Evolutionary conservation across 2,329 filamentous ascomycete species (phyloP), one percentile per base, ranked within the genome.

Genomic region (Aspergillus sp.): DNA sequence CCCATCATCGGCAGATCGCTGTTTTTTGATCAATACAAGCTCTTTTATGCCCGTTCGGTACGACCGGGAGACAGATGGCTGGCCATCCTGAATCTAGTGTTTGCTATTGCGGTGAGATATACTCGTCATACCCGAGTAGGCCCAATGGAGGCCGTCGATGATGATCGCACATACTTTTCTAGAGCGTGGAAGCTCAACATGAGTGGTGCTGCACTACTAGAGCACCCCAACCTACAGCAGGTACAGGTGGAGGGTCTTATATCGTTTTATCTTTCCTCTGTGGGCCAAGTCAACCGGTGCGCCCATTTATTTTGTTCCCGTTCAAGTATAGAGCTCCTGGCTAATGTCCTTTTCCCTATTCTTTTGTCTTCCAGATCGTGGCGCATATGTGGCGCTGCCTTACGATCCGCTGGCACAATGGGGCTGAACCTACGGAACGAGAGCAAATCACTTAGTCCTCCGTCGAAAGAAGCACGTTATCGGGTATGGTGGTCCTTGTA

Each of bases 401-500:
- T 80, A 55, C 74, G 77, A 56, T 77, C 73, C 26, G 76, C 78
- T 4, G 68, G 74, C 52, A 71, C 76, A 0, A 71, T 81, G 69
- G 78, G 77, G 2, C 65, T 81, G 45, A 78, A 80, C 54, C 67
- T 81, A 54, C 73, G 73, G 36, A 80, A 74, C 56, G 75, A 76
- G 51, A 78, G 72, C 49, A 69, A 63, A 16, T 68, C 65, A 18
- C 65, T 79, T 32, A 65, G 68, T 5, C 69, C 74, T 54, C 62
- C 68, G 6, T 75, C 76, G 6, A 78, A 77, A 58, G 77, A 79
- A 63, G 73, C 72, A 52, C 74, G 77, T 16, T 78, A 78, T 60
- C 70, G 76, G 16, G 72, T 79, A 6, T 81, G 78, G 78, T 80
- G 77, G 75, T 73, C 77, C 16, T 60, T 80, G 2, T 77, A 77